Conservation (phyloP, 2,329 filamentous ascomycete species). For the Davidsoniella virescens region DNA sequence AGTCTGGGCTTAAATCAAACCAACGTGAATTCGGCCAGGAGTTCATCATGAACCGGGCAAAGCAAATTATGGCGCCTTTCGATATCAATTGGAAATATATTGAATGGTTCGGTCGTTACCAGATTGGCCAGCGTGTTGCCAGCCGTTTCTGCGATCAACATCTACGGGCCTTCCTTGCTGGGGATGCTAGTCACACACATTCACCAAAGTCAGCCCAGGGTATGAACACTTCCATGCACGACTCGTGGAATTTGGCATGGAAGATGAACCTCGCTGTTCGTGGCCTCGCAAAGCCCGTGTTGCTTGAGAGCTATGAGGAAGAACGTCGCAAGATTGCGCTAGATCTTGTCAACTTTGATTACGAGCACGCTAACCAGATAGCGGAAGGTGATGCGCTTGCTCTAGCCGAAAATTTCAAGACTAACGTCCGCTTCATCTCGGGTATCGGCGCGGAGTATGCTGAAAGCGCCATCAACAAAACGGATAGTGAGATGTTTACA, state of each 20-base stretch:
- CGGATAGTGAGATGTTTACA: constrained; percentile 23
- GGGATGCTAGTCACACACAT: constrained; percentile 57
- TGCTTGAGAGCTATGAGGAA: constrained; percentile 45
- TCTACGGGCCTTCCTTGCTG: constrained; percentile 48
- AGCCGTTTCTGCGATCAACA: constrained; percentile 49
- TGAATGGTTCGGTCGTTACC: constrained; percentile 58
- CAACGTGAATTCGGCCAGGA: constrained; percentile 35
- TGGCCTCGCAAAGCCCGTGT: constrained; percentile 34
- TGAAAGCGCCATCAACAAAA: constrained; percentile 34
- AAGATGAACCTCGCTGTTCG: constrained; percentile 36
- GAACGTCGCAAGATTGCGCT: constrained; percentile 47
- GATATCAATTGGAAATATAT: constrained; percentile 40
- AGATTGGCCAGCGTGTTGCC: constrained; percentile 55
- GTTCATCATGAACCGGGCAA: constrained; percentile 53
- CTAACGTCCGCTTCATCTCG: constrained; percentile 58
- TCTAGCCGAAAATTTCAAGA: constrained; percentile 51
- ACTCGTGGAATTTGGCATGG: constrained; percentile 44
- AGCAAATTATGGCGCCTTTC: constrained; percentile 43
- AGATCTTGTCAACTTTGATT: constrained; percentile 43
- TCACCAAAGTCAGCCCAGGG: constrained; percentile 56
- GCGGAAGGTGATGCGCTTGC: constrained; percentile 45
- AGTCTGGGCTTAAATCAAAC: constrained; percentile 27
- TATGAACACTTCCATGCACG: constrained; percentile 46
- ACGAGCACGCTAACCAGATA: constrained; percentile 40
- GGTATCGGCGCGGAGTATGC: constrained; percentile 50